Percentiles rank a stretch among this genome's conserved stretches.
phyloP scores from a whole-genome alignment of 495 filamentous ascomycete genomes.

The Aspergillus cavernicola region DNA sequence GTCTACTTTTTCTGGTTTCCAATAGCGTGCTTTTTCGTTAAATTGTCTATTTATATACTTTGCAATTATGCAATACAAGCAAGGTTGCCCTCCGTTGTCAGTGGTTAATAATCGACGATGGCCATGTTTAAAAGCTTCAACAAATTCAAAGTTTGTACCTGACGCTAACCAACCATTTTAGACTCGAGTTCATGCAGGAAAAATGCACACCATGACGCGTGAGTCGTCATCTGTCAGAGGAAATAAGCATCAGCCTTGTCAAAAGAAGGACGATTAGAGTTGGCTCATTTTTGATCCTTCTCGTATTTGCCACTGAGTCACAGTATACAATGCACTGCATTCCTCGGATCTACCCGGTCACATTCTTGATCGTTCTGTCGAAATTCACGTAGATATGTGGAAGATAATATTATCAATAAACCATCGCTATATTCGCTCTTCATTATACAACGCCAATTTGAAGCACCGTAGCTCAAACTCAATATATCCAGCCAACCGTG shows the following conservation, averaged over 20 bases:
- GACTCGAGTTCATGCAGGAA: background rate
- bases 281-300: constrained; percentile 4
- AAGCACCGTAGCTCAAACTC: background rate
- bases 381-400: too few species aligned
- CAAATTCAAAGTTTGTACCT: too few species aligned
- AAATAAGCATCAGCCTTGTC: constrained; percentile 11
- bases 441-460: background rate
- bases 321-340: background rate
- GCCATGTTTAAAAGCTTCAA: background rate
- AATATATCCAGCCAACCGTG: background rate
- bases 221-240: background rate
- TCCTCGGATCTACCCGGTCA: background rate
- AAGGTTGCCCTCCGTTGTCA: background rate
- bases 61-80: background rate
- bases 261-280: constrained; percentile 5
- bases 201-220: background rate
- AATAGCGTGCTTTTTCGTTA: background rate
- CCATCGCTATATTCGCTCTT: background rate
- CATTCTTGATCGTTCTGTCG: too few species aligned
- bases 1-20: background rate
- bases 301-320: background rate
- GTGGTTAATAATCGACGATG: background rate
- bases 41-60: background rate
- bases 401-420: too few species aligned
- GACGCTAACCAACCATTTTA: background rate